Base-by-base conservation (phyloP, 805 yeast species). In the Ogataea thermomethanolica region DNA sequence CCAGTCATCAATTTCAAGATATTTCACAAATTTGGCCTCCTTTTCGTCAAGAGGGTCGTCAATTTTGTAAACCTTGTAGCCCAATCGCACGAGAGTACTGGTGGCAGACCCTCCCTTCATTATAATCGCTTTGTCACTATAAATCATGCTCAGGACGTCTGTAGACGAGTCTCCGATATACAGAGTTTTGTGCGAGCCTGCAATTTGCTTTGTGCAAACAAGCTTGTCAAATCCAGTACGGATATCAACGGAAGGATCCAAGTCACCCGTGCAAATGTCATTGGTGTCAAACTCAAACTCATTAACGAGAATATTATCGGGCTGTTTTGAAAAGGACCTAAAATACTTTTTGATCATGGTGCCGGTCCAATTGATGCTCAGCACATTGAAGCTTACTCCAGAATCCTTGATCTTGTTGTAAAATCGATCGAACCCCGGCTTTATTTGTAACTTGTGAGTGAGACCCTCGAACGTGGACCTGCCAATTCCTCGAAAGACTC, bases 141-240 rank as follows among this genome's bases (percentile, higher is more conserved):
- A 65, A 9, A 74, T 42, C 56, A 80, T 59, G 1, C 79, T 67
- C 25, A 77, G 53, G 3, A 77, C 58, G 60, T 81, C 88, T 0
- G 84, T 79, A 0, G 73, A 52, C 41, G 84, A 77, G 49, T 81
- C 88, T 1, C 88, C 88, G 11, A 79, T 62, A 50, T 79, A 81
- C 15, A 69, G 35, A 13, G 39, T 15, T 0, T 50, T 38, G 33
- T 8, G 62, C 35, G 5, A 32, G 21, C 5, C 48, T 29, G 1
- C 62, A 45, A 14, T 44, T 24, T 21, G 34, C 3, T 65, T 53
- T 10, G 48, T 22, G 11, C 48, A 37, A 6, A 49, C 44, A 14
- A 65, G 56, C 51, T 80, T 81, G 54, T 80, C 85, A 5, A 55
- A 51, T 0, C 81, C 84, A 0, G 83, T 79, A 13, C 83, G 59